Base-by-base conservation (phyloP, 2,329 filamentous ascomycete species). In the Epichloe elymi region DNA sequence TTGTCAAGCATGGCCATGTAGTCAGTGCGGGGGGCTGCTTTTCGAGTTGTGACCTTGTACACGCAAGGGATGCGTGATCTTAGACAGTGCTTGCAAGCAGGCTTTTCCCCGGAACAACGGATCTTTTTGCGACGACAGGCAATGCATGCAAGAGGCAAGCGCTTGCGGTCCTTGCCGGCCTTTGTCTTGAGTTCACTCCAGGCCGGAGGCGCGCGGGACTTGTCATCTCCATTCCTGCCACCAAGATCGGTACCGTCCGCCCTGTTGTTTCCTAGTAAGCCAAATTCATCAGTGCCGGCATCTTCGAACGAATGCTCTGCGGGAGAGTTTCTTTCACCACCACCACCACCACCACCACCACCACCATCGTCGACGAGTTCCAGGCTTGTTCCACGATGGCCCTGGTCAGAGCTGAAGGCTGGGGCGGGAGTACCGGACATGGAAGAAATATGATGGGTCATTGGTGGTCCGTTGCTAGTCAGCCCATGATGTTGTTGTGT, bases 1-100 rank as follows among this genome's bases (percentile, higher is more conserved):
- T 95, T 96, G 69, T 97, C 93, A 60, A 97, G 72, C 89, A 97
- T 97, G 41, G 90, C 89, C 93, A 97, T 97, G 67, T 97, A 97
- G 67, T 97, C 93, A 17, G 93, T 97, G 49, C 93, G 79, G 93
- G 93, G 93, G 3, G 90, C 89, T 1, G 91, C 89, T 67, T 97
- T 97, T 54, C 93, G 79, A 4, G 90, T 89, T 0, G 90, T 97
- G 53, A 95, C 88, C 63, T 97, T 97, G 75, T 97, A 98, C 4
- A 97, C 90, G 65, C 93, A 98, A 2, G 91, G 91, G 59, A 95
- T 94, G 42, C 91, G 81, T 48, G 91, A 95, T 51, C 90, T 81
- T 53, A 94, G 75, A 64, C 93, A 97, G 69, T 97, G 93, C 67
- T 95, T 96, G 74, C 93, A 98, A 0, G 90, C 88, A 3, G 93